Percentiles rank a stretch among this genome's conserved stretches.
Conservation (phyloP, 2,329 filamentous ascomycete genomes). For the Aspergillus aculeatus region DNA sequence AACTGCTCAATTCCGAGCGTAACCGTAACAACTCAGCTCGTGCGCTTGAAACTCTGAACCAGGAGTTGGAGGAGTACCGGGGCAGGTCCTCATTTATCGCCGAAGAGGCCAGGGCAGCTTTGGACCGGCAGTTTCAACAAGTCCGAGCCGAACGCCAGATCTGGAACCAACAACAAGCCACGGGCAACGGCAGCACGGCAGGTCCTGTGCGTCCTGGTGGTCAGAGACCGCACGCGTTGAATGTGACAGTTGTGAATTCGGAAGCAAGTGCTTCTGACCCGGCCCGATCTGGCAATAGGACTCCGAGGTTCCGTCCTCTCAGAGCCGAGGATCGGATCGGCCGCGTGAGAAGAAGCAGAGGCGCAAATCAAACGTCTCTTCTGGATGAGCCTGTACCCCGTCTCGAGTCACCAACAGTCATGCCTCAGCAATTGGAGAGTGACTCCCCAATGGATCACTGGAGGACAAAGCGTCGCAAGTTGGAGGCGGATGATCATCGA, state of each 20-base stretch:
- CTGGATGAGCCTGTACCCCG: conserved; percentile 28
- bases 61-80: conserved; percentile 37
- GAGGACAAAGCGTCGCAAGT: conserved; percentile 65
- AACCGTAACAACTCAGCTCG: conserved; percentile 29
- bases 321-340: conserved; percentile 20
- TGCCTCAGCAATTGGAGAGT: conserved; percentile 26
- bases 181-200: conserved; percentile 11
- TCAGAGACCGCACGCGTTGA: conserved; percentile 15
- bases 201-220: conserved; percentile 16
- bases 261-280: conserved; percentile 18
- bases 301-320: conserved; percentile 21
- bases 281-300: conserved; percentile 17
- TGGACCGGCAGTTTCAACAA: conserved; percentile 28
- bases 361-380: conserved; percentile 21
- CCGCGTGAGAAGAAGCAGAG: conserved; percentile 14
- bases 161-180: conserved; percentile 12
- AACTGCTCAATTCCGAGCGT: conserved; percentile 39
- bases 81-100: conserved; percentile 4
- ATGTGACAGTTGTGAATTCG: conserved; percentile 17
- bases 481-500: conserved; percentile 62
- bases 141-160: conserved; percentile 15
- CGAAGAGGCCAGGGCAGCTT: conserved; percentile 26
- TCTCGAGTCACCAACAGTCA: conserved; percentile 28
- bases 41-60: conserved; percentile 41
- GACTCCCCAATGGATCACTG: conserved; percentile 44